A percentile compares a stretch with the other conserved stretches of the same genome.
Conservation (phyloP, 805 yeast species). For the Ogataea degrootiae region DNA sequence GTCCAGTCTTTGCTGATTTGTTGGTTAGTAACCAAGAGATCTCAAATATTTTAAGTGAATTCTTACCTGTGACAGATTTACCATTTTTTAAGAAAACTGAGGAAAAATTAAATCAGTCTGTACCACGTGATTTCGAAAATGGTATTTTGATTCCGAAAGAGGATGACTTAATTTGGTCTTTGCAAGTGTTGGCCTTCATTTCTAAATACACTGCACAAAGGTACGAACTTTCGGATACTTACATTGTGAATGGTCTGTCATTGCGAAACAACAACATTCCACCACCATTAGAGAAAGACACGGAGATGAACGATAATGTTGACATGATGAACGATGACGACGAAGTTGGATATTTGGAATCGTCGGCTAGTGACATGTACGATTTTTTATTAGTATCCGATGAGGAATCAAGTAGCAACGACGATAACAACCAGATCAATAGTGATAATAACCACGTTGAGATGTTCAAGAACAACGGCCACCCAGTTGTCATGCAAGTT, state of each 20-base stretch:
- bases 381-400: slow-evolving; percentile 11
- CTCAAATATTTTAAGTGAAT: slow-evolving; percentile 25
- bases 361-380: slow-evolving; percentile 34
- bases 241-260: slow-evolving; percentile 68
- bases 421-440: slow-evolving; percentile 1
- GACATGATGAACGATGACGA: slow-evolving; percentile 22
- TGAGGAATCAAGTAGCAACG: background rate
- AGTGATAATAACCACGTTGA: no score
- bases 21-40: slow-evolving; percentile 23
- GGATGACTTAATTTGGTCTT: slow-evolving; percentile 91
- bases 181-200: slow-evolving; percentile 86
- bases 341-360: slow-evolving; percentile 3
- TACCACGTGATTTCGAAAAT: slow-evolving; percentile 51
- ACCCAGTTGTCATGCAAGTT: no score
- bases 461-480: no score
- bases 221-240: slow-evolving; percentile 67
- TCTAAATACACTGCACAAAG: slow-evolving; percentile 85
- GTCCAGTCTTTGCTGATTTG: slow-evolving; percentile 23
- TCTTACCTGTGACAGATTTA: slow-evolving; percentile 13
- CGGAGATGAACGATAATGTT: slow-evolving; percentile 21
- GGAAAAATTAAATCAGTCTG: slow-evolving; percentile 22
- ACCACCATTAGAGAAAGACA: slow-evolving; percentile 29
- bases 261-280: slow-evolving; percentile 35
- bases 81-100: slow-evolving; percentile 18
- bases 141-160: slow-evolving; percentile 86